These are phyloP conservation scores for Neoscytalidium dimidiatum DNA, from an alignment of 2,329 filamentous ascomycete species.

Conservation along the genomic window DNA sequence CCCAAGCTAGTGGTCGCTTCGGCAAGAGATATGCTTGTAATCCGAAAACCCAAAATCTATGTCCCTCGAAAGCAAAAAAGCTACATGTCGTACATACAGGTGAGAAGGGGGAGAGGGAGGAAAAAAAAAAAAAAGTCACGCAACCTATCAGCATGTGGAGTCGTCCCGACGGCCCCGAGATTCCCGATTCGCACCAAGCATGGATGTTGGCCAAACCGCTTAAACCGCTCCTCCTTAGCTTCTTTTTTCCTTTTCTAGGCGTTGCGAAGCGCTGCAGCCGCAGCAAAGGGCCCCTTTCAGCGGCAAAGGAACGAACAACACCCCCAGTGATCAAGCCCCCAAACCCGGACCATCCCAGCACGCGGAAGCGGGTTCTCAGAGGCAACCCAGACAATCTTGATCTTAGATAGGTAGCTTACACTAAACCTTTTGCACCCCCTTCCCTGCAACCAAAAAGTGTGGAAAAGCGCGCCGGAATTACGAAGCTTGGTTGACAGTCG, in stretches of 20 bases:
- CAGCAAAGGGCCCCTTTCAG: too few relatives aligned
- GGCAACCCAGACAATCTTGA: too few relatives aligned
- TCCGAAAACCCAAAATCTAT: neutral
- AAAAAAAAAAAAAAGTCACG: neutral
- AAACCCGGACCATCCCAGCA: too few relatives aligned
- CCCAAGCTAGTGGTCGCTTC: neutral
- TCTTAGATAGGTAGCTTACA: neutral
- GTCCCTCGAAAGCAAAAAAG: neutral
- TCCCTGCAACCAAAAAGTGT: neutral
- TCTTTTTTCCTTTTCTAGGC: too few relatives aligned
- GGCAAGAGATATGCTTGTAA: neutral
- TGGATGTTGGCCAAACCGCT: neutral
- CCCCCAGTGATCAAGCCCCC: too few relatives aligned
- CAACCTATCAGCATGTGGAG: conserved; percentile 9
- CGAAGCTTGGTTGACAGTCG: too few relatives aligned
- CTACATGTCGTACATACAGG: neutral
- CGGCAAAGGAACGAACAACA: too few relatives aligned
- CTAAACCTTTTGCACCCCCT: neutral
- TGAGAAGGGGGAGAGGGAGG: neutral
- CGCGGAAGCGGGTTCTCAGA: too few relatives aligned
- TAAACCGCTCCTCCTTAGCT: neutral
- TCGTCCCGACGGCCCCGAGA: conserved; percentile 1
- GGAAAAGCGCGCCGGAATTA: too few relatives aligned
- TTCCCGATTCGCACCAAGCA: conserved; percentile 3
- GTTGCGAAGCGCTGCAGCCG: too few relatives aligned